Conservation (phyloP, 768 basidiomycete genomes). For the Lentinula edodes region DNA sequence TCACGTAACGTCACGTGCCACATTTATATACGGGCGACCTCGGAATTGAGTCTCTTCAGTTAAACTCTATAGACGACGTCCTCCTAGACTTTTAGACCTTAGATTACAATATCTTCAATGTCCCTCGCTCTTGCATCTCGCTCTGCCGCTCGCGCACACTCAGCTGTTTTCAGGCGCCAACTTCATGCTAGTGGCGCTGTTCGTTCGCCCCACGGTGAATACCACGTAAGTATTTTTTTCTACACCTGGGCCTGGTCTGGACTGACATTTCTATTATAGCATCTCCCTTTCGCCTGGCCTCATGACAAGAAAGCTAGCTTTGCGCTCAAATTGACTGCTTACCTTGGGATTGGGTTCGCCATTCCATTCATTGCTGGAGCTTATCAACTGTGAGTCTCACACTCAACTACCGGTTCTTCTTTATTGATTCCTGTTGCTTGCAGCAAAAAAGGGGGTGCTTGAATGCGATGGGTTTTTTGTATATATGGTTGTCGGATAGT, state of each 20-base stretch:
- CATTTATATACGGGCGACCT: background rate
- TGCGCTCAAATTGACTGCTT: constrained; percentile 40
- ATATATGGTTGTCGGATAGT: constrained; percentile 5
- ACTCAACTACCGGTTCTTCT: background rate
- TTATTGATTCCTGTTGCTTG: constrained; percentile 2
- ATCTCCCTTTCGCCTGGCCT: constrained; percentile 52
- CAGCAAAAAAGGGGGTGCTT: constrained; percentile 39
- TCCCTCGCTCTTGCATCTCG: constrained; percentile 4
- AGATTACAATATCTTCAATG: constrained; percentile 1
- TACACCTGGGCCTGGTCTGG: background rate
- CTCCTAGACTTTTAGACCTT: constrained; percentile 1
- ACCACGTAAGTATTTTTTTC: constrained; percentile 39
- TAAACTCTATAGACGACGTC: background rate
- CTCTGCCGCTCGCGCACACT: background rate
- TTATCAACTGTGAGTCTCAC: constrained; percentile 56
- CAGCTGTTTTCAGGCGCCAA: constrained; percentile 1
- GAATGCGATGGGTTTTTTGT: constrained; percentile 7
- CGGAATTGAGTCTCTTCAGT: background rate
- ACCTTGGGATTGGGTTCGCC: constrained; percentile 52
- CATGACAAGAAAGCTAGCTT: constrained; percentile 28
- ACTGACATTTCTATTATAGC: constrained; percentile 25
- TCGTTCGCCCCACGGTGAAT: constrained; percentile 48
- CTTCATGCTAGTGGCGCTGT: constrained; percentile 36
- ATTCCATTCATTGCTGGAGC: constrained; percentile 61
- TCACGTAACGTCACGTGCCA: too few relatives aligned